Base-by-base conservation (phyloP, 2,329 filamentous ascomycete species). In the Monosporascus sp. region DNA sequence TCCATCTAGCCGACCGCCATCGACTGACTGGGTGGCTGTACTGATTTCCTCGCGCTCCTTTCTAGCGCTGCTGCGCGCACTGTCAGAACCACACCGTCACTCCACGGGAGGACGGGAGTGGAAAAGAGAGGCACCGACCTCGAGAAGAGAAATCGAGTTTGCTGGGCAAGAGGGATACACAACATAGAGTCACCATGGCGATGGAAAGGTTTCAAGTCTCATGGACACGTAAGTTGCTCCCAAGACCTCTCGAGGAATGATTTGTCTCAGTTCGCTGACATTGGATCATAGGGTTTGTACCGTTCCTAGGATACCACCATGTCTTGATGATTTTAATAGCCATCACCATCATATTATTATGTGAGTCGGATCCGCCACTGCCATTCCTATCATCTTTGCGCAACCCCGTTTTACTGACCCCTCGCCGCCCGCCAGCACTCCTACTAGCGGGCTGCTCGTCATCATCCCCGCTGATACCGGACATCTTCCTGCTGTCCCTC, bases 271-370 rank as follows among this genome's bases (percentile, higher is more conserved):
- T 47, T 4, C 39, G 50, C 31, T 53, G 47, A 37, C 18, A 31
- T 17, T 20, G n/a, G 25, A 2, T 6, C 39, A 5, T 56, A 85
- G 84, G 83, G 66, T 83, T 81, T 63, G 74, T 88, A 68, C 85
- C 85, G 61, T 87, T 88, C 68, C 77, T 88, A 54, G 85, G 85
- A 60, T 87, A 87, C 66, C 85, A 87, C 68, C 83, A 99, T 83
- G 88, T 97, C 60, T 82, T 99, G 71, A 99, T 99, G 94, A 90
- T 99, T 64, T 76, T 99, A 61, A 96, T 99, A 67, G 92, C 89
- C 52, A 77, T 97, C 54, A 84, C 92, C 46, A 96, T 99, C 66
- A 96, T 99, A 71, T 78, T 99, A 68, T 80, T 99, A 61, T 97
- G 92, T 96, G 78, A 75, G 90, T 81, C 35, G n/a, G 45, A 27